Conservation (phyloP, 352 stramenopile genomes). For the Phytophthora rubi region DNA sequence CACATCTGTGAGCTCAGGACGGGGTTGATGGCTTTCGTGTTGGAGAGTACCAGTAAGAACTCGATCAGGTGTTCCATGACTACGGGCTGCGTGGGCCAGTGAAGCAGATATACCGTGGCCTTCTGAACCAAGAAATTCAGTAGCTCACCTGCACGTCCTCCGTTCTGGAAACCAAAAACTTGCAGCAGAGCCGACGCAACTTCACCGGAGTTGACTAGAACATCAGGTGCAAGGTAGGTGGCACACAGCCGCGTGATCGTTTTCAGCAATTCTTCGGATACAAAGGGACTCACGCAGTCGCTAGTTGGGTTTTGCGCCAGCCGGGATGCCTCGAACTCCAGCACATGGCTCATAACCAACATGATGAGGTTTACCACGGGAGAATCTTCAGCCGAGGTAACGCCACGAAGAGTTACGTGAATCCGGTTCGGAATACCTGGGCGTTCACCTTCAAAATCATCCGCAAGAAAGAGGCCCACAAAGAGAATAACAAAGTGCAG, state of each 20-base stretch:
- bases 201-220: conserved; percentile 43
- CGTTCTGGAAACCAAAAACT: conserved; percentile 69
- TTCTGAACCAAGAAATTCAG: conserved; percentile 79
- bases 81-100: conserved; percentile 84
- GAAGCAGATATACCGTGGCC: conserved; percentile 70
- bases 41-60: conserved; percentile 73
- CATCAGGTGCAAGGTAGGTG: conserved; percentile 73
- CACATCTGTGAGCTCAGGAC: conserved; percentile 67
- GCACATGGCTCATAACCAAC: conserved; percentile 71
- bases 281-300: conserved; percentile 73
- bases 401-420: conserved; percentile 44
- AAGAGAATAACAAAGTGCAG: conserved; percentile 86
- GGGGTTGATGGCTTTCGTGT: conserved; percentile 62
- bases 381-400: conserved; percentile 31
- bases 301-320: conserved; percentile 66
- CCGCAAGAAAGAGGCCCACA: conserved; percentile 72
- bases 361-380: conserved; percentile 67
- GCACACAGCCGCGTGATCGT: conserved; percentile 78
- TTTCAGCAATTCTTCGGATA: conserved; percentile 77
- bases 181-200: conserved; percentile 60
- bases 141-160: conserved; percentile 58
- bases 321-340: conserved; percentile 72
- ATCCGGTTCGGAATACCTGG: conserved; percentile 73
- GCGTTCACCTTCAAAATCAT: conserved; percentile 80
- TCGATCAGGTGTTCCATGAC: conserved; percentile 88